Conservation (phyloP, 768 basidiomycete species). For the Rhizopogon rudus region DNA sequence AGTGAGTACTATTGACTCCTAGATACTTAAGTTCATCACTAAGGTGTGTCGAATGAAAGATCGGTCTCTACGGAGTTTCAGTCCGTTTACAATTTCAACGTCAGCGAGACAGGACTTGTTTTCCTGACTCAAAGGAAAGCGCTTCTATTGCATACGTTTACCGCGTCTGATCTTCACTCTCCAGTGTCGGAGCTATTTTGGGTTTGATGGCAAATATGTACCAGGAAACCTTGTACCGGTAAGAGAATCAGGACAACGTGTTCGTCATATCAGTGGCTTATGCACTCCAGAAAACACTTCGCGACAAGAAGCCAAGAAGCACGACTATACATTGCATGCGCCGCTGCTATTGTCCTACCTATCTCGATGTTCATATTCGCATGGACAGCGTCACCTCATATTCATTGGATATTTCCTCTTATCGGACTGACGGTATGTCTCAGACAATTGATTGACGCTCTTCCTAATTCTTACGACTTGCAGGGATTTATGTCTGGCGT, state of each 20-base stretch:
- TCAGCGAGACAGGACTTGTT: constrained; percentile 52
- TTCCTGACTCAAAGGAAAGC: constrained; percentile 52
- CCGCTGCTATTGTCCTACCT: constrained; percentile 49
- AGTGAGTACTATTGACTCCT: constrained; percentile 28
- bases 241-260: constrained; percentile 4
- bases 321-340: constrained; percentile 51
- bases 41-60: constrained; percentile 22
- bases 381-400: constrained; percentile 50
- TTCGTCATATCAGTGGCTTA: constrained; percentile 11
- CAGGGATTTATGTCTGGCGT: constrained; percentile 36
- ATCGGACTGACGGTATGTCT: constrained; percentile 17
- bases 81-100: constrained; percentile 53
- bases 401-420: constrained; percentile 52
- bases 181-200: constrained; percentile 47
- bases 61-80: constrained; percentile 53
- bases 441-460: not conserved
- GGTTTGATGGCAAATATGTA: constrained; percentile 31
- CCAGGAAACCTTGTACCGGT: constrained; percentile 49
- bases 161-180: constrained; percentile 1
- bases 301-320: constrained; percentile 42
- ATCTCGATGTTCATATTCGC: constrained; percentile 65
- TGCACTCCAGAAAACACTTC: constrained; percentile 19
- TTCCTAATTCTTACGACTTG: constrained; percentile 1
- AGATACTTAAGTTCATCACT: not conserved
- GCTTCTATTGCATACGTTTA: not conserved